phyloP scores from a whole-genome alignment of 208 protist species.

The Phytomonas serpens region DNA sequence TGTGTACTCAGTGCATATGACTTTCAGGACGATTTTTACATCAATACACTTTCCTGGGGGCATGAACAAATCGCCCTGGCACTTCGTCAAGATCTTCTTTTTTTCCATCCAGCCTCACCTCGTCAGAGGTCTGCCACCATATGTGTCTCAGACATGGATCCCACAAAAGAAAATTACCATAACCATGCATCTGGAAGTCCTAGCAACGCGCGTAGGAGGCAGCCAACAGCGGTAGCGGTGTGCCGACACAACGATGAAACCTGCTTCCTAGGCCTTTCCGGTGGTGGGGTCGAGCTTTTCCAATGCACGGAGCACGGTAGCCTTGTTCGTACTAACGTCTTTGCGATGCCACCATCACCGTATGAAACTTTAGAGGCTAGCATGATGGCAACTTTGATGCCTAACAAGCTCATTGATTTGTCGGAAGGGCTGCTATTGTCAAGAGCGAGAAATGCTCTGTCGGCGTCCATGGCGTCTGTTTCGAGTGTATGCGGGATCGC shows the following conservation, averaged over 20 bases:
- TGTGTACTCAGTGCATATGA: conserved; percentile 62
- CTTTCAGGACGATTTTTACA: conserved; percentile 76
- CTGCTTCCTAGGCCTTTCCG: conserved; percentile 51
- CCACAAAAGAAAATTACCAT: background rate
- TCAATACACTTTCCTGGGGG: conserved; percentile 65
- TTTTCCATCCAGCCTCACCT: conserved; percentile 56
- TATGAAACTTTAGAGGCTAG: background rate
- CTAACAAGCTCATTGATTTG: background rate
- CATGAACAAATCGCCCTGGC: conserved; percentile 46
- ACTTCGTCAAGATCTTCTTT: conserved; percentile 50
- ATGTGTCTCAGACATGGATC: conserved; percentile 11
- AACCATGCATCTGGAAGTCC: background rate
- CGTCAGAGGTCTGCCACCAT: conserved; percentile 26
- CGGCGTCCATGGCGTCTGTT: conserved; percentile 22
- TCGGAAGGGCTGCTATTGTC: background rate
- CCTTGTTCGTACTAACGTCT: conserved; percentile 24
- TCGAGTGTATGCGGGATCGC: conserved; percentile 41
- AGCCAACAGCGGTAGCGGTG: conserved; percentile 42
- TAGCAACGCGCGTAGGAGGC: conserved; percentile 4
- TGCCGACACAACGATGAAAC: conserved; percentile 36
- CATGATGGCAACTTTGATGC: background rate
- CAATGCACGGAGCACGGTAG: conserved; percentile 31
- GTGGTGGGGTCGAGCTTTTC: conserved; percentile 48
- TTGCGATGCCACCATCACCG: conserved; percentile 43
- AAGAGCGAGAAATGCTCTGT: conserved; percentile 15